Base-by-base conservation (phyloP, 2,329 filamentous ascomycete species). In the Xylariaceae sp. region DNA sequence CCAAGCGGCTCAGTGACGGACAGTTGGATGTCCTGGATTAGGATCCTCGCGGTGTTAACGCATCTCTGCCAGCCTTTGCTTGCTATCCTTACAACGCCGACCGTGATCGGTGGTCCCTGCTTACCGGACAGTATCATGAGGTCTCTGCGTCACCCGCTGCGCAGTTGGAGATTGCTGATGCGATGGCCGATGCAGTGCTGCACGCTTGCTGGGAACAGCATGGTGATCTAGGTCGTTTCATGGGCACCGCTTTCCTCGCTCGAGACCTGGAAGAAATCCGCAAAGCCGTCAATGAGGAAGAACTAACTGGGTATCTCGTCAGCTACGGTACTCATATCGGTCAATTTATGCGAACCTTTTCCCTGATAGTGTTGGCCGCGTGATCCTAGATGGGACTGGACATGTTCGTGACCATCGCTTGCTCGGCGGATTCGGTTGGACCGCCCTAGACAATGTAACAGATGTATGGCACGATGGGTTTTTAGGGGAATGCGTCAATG, bases 11-110 rank as follows among this genome's bases (percentile, higher is more conserved):
- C 11, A 75, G 73, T 48, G 68, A 68, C 31, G 66, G 70, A 18
- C 58, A 64, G 18, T 75, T 70, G 18, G 75, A 78, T 50, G 71
- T 78, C 6, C 59, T 80, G 12, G 74, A 75, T n/a, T 80, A 74
- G 71, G 77, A 80, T 45, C 76, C 76, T n/a, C 71, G 77, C 3
- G 76, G 76, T 1, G 74, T 79, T 46, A 78, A 78, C 55, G 59
- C 65, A 1, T 73, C 75, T 1, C 68, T 68, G 6, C 77, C 77
- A 0, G 59, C 69, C 4, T 58, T 74, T 2, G 61, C 72, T 1
- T 80, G 76, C 62, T 78, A 71, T 44, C 71, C 75, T 5, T 64
- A 70, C 46, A 64, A 75, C 39, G 71, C 69, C 9, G 66, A 73
- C 55, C 68, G 75, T 2, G 74, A 77, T 51, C 72, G 68, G 46